Conservation (phyloP, 768 basidiomycete species). For the Agrocybe praecox region DNA sequence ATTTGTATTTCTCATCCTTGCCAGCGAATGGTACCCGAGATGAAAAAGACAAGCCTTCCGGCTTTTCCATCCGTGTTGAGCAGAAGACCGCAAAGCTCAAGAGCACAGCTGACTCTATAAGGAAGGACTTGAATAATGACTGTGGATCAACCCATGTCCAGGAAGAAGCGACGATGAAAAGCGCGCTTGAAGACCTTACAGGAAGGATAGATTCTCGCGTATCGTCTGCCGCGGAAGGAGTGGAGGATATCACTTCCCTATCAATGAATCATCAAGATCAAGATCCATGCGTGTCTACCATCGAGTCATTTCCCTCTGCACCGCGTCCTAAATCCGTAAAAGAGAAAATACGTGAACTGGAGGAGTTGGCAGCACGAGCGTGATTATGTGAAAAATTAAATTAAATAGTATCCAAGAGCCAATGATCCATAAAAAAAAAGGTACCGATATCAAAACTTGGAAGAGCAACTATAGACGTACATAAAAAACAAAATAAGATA, state of each 20-base stretch:
- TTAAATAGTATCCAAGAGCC: no score
- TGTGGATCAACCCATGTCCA: background rate
- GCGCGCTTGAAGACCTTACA: background rate
- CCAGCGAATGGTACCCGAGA: background rate
- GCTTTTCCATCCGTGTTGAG: conserved; percentile 46
- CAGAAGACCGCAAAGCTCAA: conserved; percentile 34
- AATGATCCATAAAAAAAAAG: no score
- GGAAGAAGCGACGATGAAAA: background rate
- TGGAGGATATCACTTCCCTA: no score
- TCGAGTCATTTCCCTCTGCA: conserved; percentile 2
- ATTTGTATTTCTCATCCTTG: conserved; percentile 37
- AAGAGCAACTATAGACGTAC: background rate
- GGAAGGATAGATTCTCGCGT: background rate
- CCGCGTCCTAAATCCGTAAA: conserved; percentile 35
- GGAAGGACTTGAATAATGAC: background rate
- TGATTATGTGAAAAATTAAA: no score
- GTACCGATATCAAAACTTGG: no score
- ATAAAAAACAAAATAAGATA: conserved; percentile 2
- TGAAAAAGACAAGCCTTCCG: conserved; percentile 26
- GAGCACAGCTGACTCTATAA: background rate
- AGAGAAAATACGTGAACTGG: conserved; percentile 42
- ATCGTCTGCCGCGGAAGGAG: no score
- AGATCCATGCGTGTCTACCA: background rate
- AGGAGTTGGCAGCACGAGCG: conserved; percentile 28
- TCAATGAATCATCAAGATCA: background rate